Base-by-base conservation (phyloP, 1,139 yeast genomes). In the Blastobotrys malaysiensis region DNA sequence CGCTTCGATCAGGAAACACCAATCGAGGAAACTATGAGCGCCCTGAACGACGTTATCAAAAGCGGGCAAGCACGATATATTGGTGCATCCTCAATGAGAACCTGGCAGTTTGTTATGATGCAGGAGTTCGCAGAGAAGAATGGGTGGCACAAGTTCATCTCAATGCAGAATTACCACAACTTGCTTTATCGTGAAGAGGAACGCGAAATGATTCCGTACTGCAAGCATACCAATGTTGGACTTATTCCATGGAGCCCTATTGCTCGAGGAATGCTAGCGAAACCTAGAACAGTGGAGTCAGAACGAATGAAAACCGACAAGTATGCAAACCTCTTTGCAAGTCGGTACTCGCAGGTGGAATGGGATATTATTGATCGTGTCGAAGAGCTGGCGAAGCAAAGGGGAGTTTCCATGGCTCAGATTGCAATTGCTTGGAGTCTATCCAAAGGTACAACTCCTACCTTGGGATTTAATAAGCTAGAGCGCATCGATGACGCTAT, bases 101-200 rank as follows among this genome's bases (percentile, higher is more conserved):
- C 65, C 11, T 46, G 49, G 19, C 68, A 68, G 58, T 81, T 81
- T 65, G 78, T 74, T 9, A 74, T 73, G 64, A 65, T 79, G 61
- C 85, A 81, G 63, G 66, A 65, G 57, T 66, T 76, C 53, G 84
- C 85, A 14, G 83, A 81, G 53, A 69, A 70, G 59, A 58, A 74
- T 59, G 76, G 77, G 5, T 79, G 81, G 81, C 73, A 75, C 59
- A 80, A 80, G 65, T 82, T 82, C 59, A 72, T 81, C 57, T 74
- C 81, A 50, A 81, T 81, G 84, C 86, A 82, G 66, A 77, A 78
- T 61, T 78, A 73, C 65, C 79, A 80, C 66, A 81, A 79, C 64
- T 70, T 81, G 59, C 55, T 81, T 7, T 74, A 79, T 64, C 72
- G 86, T 22, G 85, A 81, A 62, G 86, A 82, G 53, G 86, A 82